Evolutionary conservation across 1,139 yeast genomes (phyloP).

Genomic region (Hansenula sp.): DNA sequence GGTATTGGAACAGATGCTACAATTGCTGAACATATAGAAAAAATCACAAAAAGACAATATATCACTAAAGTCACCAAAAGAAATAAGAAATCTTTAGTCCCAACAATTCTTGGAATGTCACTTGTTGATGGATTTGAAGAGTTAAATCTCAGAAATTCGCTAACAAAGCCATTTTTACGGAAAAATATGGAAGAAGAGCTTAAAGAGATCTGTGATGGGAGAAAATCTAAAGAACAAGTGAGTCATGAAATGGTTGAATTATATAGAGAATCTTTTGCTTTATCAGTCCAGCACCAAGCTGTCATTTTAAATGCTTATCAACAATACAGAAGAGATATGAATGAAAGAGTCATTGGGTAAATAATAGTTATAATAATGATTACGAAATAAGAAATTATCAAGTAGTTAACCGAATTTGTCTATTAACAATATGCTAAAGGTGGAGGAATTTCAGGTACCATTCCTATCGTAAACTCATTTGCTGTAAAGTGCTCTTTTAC

Average conservation of each 20-base stretch:
- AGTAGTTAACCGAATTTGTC: too few species aligned
- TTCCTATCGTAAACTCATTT: conserved; percentile 51
- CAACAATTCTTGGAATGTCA: conserved; percentile 83
- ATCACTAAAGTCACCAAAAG: conserved; percentile 45
- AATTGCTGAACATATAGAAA: conserved; percentile 95
- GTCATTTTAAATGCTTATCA: conserved; percentile 15
- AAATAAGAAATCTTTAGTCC: conserved; percentile 48
- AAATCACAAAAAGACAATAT: conserved; percentile 65
- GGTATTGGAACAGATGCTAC: conserved; percentile 99
- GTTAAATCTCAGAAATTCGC: conserved; percentile 68
- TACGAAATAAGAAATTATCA: not conserved
- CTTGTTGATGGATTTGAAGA: conserved; percentile 84
- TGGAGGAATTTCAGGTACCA: conserved; percentile 78
- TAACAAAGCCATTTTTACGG: conserved; percentile 87
- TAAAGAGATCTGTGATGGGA: conserved; percentile 66
- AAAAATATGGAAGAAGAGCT: conserved; percentile 69
- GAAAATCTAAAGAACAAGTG: conserved; percentile 48
- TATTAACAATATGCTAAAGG: conserved; percentile 46
- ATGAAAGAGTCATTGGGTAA: not conserved
- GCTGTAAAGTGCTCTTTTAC: conserved; percentile 49
- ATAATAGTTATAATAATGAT: not conserved
- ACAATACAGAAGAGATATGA: conserved; percentile 11
- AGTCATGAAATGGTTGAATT: conserved; percentile 49
- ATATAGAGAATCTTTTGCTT: conserved; percentile 47
- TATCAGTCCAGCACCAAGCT: conserved; percentile 16